A percentile compares a stretch with the other conserved stretches of the same genome.
phyloP scores from a whole-genome alignment of 495 filamentous ascomycete genomes.

The Xylaria sp. region DNA sequence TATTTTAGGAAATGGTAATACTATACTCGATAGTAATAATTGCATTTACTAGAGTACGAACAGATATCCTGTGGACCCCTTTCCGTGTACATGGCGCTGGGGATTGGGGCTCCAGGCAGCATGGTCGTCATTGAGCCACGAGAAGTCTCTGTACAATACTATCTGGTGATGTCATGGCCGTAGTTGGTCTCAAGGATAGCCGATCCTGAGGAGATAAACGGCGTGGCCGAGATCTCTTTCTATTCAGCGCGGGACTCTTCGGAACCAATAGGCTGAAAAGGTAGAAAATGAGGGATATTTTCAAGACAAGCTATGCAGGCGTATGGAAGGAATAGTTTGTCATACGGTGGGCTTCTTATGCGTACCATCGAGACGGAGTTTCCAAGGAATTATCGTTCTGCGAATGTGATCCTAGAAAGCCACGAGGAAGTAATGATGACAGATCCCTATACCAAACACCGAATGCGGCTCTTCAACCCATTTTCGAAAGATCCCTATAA shows the following conservation, averaged over 20 bases:
- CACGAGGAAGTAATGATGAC: not conserved
- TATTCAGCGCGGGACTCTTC: not conserved
- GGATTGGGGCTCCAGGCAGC: not conserved
- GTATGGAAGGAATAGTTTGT: not conserved
- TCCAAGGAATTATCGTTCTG: constrained; percentile 13
- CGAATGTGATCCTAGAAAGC: not conserved
- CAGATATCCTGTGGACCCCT: not conserved
- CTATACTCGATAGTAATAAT: not conserved
- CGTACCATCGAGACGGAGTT: not conserved
- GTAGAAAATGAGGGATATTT: not conserved
- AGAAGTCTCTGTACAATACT: not conserved
- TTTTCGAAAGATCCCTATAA: not conserved
- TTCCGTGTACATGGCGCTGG: not conserved
- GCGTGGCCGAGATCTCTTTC: not conserved
- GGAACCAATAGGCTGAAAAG: not conserved
- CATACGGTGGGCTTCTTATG: not conserved
- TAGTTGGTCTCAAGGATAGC: not conserved
- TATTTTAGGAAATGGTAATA: not conserved
- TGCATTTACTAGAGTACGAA: not conserved
- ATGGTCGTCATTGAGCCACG: not conserved
- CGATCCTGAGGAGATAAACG: not conserved
- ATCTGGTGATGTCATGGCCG: constrained; percentile 2
- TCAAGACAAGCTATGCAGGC: not conserved
- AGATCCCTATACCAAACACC: constrained; percentile 9
- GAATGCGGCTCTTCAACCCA: not conserved